Base-by-base conservation (phyloP, 805 yeast genomes). In the Ogataea ganodermae region DNA sequence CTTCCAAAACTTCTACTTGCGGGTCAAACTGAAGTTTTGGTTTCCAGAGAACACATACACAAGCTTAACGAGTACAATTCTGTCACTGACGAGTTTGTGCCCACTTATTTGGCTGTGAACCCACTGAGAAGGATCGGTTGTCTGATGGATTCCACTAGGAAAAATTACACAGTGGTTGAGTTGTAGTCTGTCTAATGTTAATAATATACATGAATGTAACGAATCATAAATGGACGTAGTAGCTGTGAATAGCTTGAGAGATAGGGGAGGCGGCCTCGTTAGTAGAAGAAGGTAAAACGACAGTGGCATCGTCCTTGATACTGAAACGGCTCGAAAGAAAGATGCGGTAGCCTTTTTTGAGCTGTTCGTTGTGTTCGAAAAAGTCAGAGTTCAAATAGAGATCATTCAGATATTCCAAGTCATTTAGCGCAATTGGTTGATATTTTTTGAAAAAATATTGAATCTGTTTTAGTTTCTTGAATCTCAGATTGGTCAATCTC, bases 81-180 rank as follows among this genome's bases (percentile, higher is more conserved):
- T 17, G 33, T 28, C 46, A 7, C 39, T 18, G 43, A 41, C 12
- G 52, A 39, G 1, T 59, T 61, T 28, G 45, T 55, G n/a, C 75
- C 78, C 1, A 48, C 55, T 3, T 57, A 58, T 39, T 31, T 75
- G 35, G 56, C 73, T 0, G 50, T 69, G n/a, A 72, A 67, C 47
- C 49, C 63, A 2, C 30, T 49, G 3, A 57, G 64, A 21, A 49
- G 62, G 0, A 59, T 65, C 35, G 76, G 72, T 5, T 72, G 76
- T 49, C 49, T 78, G 13, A 50, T 77, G 28, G 80, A 75, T 51
- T 52, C 59, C 7, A 57, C 70, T 21, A 70, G 61, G 42, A 72
- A 68, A 50, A 66, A 70, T 43, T 76, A 74, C 53, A 52, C 63
- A 22, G 66, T 74, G 13, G 60, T 75, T 30, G 64, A 63, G 37